A percentile compares a stretch with the other conserved stretches of the same genome.
Evolutionary conservation across 129 eudicot genomes (phyloP).

Genomic region (Centella asiatica): DNA sequence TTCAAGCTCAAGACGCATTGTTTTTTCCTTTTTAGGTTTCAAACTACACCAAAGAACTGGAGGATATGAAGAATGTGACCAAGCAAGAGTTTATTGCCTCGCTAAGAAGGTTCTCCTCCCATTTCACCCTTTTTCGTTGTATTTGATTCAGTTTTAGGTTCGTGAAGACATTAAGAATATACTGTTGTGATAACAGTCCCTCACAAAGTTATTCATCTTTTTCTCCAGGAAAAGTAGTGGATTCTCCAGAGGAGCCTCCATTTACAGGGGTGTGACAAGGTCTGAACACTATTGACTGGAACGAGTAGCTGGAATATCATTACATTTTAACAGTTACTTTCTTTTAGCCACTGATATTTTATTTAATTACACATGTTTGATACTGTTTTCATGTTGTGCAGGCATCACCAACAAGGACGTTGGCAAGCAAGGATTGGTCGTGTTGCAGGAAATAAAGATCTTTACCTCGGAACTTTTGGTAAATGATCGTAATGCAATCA

Average conservation of each 20-base stretch:
- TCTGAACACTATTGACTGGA: not conserved
- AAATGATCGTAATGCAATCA: not conserved
- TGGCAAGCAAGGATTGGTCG: slow-evolving; percentile 43
- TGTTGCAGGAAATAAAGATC: slow-evolving; percentile 34
- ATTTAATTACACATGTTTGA: not conserved
- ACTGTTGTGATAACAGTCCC: not conserved
- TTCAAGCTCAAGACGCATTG: not conserved
- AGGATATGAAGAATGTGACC: slow-evolving; percentile 80
- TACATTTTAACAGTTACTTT: no score
- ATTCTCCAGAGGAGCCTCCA: slow-evolving; percentile 26
- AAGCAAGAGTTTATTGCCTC: slow-evolving; percentile 97
- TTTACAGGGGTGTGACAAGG: slow-evolving; percentile 27
- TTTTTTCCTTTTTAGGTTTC: slow-evolving; percentile 37
- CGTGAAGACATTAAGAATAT: not conserved
- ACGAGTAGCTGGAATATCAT: not conserved
- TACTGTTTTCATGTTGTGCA: not conserved
- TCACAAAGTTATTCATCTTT: not conserved
- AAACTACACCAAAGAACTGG: slow-evolving; percentile 69
- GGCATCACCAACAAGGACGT: slow-evolving; percentile 34
- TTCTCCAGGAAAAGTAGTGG: slow-evolving; percentile 29
- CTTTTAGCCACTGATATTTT: not conserved
- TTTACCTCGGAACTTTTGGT: slow-evolving; percentile 31
- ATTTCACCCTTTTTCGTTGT: no score
- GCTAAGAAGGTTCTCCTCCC: slow-evolving; percentile 55
- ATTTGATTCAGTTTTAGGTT: not conserved